Percentiles rank a stretch among this genome's conserved stretches.
phyloP scores from a whole-genome alignment of 108 stramenopile genomes.

The Bacterosira constricta region DNA sequence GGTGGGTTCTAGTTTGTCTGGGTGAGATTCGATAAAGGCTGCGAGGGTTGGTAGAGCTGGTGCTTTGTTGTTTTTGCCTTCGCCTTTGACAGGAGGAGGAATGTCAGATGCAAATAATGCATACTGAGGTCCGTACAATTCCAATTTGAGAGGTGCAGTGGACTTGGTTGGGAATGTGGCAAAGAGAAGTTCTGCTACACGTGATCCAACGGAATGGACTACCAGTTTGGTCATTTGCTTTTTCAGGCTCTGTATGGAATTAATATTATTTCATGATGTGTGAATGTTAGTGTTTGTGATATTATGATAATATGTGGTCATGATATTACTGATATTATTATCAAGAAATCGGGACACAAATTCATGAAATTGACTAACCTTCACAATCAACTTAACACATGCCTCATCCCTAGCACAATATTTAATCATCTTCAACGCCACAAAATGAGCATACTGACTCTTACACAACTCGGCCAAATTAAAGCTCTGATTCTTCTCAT shows the following conservation, averaged over 20 bases:
- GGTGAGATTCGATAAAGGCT: constrained; percentile 49
- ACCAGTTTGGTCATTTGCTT: constrained; percentile 84
- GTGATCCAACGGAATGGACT: constrained; percentile 86
- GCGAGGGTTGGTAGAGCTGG: constrained; percentile 50
- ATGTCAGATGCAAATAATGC: constrained; percentile 64
- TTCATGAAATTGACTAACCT: too few species aligned
- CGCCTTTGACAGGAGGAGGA: constrained; percentile 1
- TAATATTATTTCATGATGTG: neutral
- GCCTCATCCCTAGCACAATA: constrained; percentile 71
- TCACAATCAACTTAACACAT: constrained; percentile 70
- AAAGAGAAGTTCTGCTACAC: constrained; percentile 84
- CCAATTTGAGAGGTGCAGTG: constrained; percentile 68
- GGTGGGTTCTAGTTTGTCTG: constrained; percentile 73
- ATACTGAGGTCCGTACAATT: constrained; percentile 92
- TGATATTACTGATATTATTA: too few species aligned
- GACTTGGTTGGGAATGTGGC: constrained; percentile 73
- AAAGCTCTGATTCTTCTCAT: constrained; percentile 27
- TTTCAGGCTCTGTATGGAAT: constrained; percentile 69
- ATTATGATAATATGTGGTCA: too few species aligned
- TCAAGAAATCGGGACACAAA: too few species aligned
- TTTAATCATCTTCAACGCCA: constrained; percentile 88
- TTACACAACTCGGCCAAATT: constrained; percentile 81
- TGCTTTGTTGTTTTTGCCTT: constrained; percentile 3
- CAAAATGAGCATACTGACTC: constrained; percentile 93
- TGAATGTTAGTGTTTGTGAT: too few species aligned